Conservation (phyloP, 495 filamentous ascomycete genomes). For the Aspergillus ostianus region DNA sequence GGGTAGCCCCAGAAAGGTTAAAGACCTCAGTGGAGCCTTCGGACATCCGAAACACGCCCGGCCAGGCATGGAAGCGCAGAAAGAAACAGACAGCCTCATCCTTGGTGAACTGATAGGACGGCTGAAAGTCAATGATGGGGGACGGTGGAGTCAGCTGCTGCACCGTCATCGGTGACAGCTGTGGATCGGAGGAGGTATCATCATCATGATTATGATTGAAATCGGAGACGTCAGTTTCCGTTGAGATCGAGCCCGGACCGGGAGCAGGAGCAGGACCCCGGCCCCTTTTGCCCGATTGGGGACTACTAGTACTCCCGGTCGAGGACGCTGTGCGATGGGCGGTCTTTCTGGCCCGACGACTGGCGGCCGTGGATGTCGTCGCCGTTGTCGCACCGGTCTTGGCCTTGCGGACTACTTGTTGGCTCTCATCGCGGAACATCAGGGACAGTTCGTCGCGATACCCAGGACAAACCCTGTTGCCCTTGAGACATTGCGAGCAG, state of each 20-base stretch:
- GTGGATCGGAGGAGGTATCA: constrained; percentile 15
- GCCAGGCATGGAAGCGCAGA: constrained; percentile 39
- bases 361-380: background rate
- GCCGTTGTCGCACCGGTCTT: constrained; percentile 34
- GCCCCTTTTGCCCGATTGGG: constrained; percentile 3
- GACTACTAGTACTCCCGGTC: constrained; percentile 9
- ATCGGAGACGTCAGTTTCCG: constrained; percentile 10
- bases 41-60: constrained; percentile 32
- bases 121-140: constrained; percentile 16
- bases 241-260: background rate
- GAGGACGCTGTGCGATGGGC: constrained; percentile 13
- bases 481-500: constrained; percentile 68
- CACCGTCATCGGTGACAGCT: constrained; percentile 8
- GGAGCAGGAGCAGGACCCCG: constrained; percentile 2
- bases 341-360: constrained; percentile 19
- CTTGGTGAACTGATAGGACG: constrained; percentile 25
- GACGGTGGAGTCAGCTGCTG: constrained; percentile 6
- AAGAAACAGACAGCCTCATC: constrained; percentile 46
- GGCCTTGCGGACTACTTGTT: constrained; percentile 63
- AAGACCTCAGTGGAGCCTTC: constrained; percentile 29
- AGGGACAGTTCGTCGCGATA: constrained; percentile 68
- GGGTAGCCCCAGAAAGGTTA: constrained; percentile 14
- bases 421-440: constrained; percentile 73
- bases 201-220: constrained; percentile 11
- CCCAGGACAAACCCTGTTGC: constrained; percentile 63